These are phyloP conservation scores for Rossbeevera mucosa DNA, from an alignment of 768 basidiomycete genomes.

Conservation along the genomic window DNA sequence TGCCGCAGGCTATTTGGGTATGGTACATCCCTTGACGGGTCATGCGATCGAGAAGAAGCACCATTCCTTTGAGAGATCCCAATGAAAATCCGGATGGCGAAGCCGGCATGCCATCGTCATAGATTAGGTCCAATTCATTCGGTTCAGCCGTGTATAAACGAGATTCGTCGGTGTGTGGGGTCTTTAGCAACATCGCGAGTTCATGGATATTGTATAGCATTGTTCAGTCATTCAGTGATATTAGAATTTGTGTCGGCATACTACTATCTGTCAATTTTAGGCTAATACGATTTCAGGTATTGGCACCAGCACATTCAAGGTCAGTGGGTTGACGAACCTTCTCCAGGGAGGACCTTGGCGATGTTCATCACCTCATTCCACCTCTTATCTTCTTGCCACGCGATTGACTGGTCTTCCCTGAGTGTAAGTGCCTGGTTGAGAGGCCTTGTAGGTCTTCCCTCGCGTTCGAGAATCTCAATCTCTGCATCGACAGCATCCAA, in stretches of 20 bases:
- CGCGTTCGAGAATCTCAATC: slow-evolving; percentile 36
- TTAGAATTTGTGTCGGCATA: not conserved
- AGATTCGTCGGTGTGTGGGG: too few species aligned
- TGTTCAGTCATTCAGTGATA: not conserved
- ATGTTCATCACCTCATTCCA: slow-evolving; percentile 51
- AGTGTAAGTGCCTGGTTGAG: slow-evolving; percentile 46
- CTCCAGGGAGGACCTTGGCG: slow-evolving; percentile 27
- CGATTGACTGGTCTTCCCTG: slow-evolving; percentile 45
- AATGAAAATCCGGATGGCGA: slow-evolving; percentile 51
- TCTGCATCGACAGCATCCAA: slow-evolving; percentile 47
- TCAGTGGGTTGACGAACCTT: slow-evolving; percentile 5
- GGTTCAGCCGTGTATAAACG: too few species aligned
- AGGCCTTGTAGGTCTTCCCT: slow-evolving; percentile 27
- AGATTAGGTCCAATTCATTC: slow-evolving; percentile 35
- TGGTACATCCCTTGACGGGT: slow-evolving; percentile 51
- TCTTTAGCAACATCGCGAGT: too few species aligned
- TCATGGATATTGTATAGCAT: not conserved
- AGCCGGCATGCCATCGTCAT: slow-evolving; percentile 48
- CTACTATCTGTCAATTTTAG: not conserved
- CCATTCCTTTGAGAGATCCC: slow-evolving; percentile 73
- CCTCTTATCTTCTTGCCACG: slow-evolving; percentile 50
- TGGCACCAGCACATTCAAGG: not conserved
- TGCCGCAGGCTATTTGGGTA: slow-evolving; percentile 55
- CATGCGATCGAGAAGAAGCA: slow-evolving; percentile 71
- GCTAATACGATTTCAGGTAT: not conserved